phyloP scores from a whole-genome alignment of 208 protist genomes.

The Leptomonas seymouri region DNA sequence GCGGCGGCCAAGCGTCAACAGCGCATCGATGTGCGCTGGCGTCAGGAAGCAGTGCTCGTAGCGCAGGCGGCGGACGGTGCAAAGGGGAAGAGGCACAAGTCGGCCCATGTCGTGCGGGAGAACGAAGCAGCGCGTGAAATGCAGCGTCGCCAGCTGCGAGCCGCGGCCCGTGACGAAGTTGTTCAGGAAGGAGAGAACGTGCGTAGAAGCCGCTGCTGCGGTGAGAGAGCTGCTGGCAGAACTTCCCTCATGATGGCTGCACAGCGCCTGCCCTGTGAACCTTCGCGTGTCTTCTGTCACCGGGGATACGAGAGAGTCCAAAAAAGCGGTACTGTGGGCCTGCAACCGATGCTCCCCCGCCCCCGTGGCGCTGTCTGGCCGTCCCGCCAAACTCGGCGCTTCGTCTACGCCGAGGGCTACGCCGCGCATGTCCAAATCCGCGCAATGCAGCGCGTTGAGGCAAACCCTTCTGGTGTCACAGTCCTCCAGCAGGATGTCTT shows the following conservation, averaged over 20 bases:
- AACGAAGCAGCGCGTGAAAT: slow-evolving; percentile 56
- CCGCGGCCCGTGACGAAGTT: slow-evolving; percentile 37
- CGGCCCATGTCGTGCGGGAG: slow-evolving; percentile 45
- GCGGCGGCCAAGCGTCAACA: slow-evolving; percentile 40
- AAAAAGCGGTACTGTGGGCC: slow-evolving; percentile 36
- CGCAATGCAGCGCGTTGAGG: slow-evolving; percentile 48
- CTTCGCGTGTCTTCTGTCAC: not conserved
- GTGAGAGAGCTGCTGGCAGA: not conserved
- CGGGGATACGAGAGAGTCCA: slow-evolving; percentile 40
- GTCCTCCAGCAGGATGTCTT: slow-evolving; percentile 80
- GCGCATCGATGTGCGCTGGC: slow-evolving; percentile 53
- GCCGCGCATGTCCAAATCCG: slow-evolving; percentile 41
- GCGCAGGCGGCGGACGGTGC: slow-evolving; percentile 36
- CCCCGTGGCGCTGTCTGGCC: not conserved
- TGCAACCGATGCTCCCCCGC: not conserved
- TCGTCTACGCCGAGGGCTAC: not conserved
- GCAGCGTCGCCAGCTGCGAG: slow-evolving; percentile 31
- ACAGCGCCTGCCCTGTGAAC: not conserved
- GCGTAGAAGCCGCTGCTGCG: slow-evolving; percentile 1
- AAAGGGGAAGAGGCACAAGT: slow-evolving; percentile 37
- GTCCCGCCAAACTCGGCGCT: not conserved
- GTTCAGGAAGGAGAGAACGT: slow-evolving; percentile 47
- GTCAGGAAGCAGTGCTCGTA: slow-evolving; percentile 72
- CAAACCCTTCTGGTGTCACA: slow-evolving; percentile 35
- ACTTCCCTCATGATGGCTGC: not conserved